Base-by-base conservation (phyloP, 1,139 yeast genomes). In the Nematodospora anomalae region DNA sequence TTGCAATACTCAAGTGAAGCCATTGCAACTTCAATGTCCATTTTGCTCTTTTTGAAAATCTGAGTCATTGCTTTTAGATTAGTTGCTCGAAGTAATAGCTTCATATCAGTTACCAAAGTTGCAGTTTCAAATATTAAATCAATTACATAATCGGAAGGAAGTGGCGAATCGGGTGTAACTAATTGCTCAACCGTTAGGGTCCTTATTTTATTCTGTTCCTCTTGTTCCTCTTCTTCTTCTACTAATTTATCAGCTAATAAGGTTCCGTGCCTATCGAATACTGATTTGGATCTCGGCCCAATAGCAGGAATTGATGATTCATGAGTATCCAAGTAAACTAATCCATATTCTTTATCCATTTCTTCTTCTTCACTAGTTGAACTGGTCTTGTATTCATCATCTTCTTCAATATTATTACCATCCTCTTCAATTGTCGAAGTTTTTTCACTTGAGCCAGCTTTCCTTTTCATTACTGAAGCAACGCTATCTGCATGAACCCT, bases 51-150 rank as follows among this genome's bases (percentile, higher is more conserved):
- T 9, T 55, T 58, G 37, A 79, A 60, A 8, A 67, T 60, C 28
- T 62, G 61, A 5, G 79, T 68, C 74, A 81, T 71, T 38, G 76
- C 79, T 33, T 78, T 58, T n/a, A 76, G 81, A 51, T 81, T 81
- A 41, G 74, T 62, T 2, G 84, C 75, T 41, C 89, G 66, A 32
- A 82, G 57, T 71, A 83, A 69, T 42, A 83, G 57, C 47, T 82
- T 79, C 61, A 80, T 65, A 50, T 83, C 90, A 41, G 79, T 75
- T 0, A 76, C 77, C 32, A 81, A 57, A 0, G 80, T 75, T 1
- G 82, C 79, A 2, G 75, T 63, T 46, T 83, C 86, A 48, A 75
- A 76, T 27, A 83, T 73, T 34, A 78, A 54, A 42, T 80, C 83
- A 30, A 83, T 67, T 6, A 78, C 65, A 29, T 63, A 59, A 42